Evolutionary conservation across 2,329 filamentous ascomycete species (phyloP), one percentile per base, ranked within the genome.

Genomic region (Trichophyton verrucosum): DNA sequence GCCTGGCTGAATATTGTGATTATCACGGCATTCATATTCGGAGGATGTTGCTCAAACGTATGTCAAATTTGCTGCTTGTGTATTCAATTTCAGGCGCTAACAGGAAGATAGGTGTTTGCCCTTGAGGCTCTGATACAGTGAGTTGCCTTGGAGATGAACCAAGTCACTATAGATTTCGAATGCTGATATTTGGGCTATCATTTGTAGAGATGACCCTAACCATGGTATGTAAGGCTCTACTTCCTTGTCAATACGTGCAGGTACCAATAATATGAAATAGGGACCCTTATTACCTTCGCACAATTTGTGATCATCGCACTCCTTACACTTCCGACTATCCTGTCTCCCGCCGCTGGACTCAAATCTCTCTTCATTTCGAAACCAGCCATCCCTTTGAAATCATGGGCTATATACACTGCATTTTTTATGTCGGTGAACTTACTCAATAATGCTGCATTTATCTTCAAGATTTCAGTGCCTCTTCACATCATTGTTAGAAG

Each of bases 381-480:
- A 17, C 91, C 91, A 65, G 85, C 84, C 58, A 89, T 97, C 3
- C 94, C 94, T 0, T 78, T 97, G 60, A 81, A 81, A 56, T 87
- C 89, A 71, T 97, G 94, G 91, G 71, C 89, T 57, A 79, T 92
- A 69, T 96, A 95, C 71, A 96, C 96, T 47, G 78, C 87, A 3
- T 82, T 96, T 67, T 97, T 97, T 75, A 94, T 95, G 72, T 82
- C 83, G 64, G 94, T 99, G 75, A 99, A 97, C 69, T 84, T 97
- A 61, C 77, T 99, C 70, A 99, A 99, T 76, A 99, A 99, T 69
- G 92, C 92, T 79, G 94, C 92, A 5, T 99, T 99, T 73, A 91
- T 90, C 64, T 99, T 96, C 76, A 86, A 91, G 67, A 97, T 99
- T 61, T 96, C 91, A 5, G 90, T 99, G 0, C 94, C 94, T 1